Evolutionary conservation across 139 green algal species (phyloP).

Genomic region (Tetradesmus lagerheimii): DNA sequence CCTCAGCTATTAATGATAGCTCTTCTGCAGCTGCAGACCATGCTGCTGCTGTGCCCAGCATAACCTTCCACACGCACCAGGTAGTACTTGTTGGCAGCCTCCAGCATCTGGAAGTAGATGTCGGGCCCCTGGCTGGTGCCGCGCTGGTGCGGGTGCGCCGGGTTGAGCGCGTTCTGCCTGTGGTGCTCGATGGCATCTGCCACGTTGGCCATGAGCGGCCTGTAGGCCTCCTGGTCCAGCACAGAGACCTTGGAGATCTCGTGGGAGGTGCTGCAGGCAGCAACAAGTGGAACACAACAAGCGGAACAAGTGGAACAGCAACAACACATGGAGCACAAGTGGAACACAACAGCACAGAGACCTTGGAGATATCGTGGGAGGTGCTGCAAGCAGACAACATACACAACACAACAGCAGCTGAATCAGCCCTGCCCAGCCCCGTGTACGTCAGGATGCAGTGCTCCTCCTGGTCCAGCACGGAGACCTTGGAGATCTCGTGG

Average conservation of each 20-base stretch:
- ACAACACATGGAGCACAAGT: no score
- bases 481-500: slow-evolving; percentile 50
- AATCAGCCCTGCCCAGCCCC: no score
- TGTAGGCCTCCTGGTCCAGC: slow-evolving; percentile 49
- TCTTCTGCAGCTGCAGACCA: no score
- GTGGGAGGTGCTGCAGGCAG: slow-evolving; percentile 28
- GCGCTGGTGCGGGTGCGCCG: slow-evolving; percentile 62
- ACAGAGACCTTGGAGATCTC: slow-evolving; percentile 52
- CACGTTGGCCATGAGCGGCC: slow-evolving; percentile 43
- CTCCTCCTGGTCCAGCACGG: slow-evolving; percentile 51
- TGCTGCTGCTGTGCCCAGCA: slow-evolving; percentile 58
- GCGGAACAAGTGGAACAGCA: no score
- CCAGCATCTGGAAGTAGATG: slow-evolving; percentile 68
- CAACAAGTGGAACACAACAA: no score
- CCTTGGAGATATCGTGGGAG: no score
- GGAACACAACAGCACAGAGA: no score
- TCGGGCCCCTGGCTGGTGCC: slow-evolving; percentile 59
- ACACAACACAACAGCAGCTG: background rate
- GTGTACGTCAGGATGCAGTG: no score
- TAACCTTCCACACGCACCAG: slow-evolving; percentile 2
- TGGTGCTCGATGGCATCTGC: slow-evolving; percentile 46
- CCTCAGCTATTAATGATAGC: no score
- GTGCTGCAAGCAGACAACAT: background rate
- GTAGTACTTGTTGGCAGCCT: slow-evolving; percentile 69
- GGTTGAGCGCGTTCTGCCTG: slow-evolving; percentile 56